Evolutionary conservation across 2,329 filamentous ascomycete species (phyloP).

Genomic region (Rachicladosporium sp.): DNA sequence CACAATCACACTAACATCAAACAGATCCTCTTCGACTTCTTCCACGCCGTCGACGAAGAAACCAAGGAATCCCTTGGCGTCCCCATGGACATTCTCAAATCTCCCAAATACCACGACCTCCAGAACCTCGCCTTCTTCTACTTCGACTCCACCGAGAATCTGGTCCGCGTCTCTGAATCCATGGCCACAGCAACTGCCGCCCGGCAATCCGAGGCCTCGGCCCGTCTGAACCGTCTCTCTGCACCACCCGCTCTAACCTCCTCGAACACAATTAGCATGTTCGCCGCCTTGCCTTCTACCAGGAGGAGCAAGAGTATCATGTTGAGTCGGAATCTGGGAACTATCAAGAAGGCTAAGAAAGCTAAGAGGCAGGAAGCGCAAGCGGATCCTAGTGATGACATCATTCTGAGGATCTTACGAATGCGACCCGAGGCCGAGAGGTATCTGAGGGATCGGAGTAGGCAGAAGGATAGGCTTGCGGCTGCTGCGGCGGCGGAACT

Average conservation of each 20-base stretch:
- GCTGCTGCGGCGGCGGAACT: conserved; percentile 82
- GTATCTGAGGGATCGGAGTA: conserved; percentile 79
- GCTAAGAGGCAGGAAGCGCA: conserved; percentile 92
- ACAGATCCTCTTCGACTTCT: conserved; percentile 74
- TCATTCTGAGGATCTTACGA: conserved; percentile 86
- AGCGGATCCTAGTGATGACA: conserved; percentile 92
- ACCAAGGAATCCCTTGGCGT: conserved; percentile 76
- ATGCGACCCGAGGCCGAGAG: conserved; percentile 84
- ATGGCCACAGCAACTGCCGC: conserved; percentile 83
- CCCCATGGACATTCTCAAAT: conserved; percentile 81
- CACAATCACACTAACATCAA: conserved; percentile 1
- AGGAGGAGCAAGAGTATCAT: conserved; percentile 54
- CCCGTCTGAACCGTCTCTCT: conserved; percentile 51
- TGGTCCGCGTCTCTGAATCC: conserved; percentile 88
- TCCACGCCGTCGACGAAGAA: conserved; percentile 81
- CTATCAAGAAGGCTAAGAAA: conserved; percentile 91
- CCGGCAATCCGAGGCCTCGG: conserved; percentile 49
- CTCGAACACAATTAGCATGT: conserved; percentile 24
- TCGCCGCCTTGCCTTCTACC: conserved; percentile 49
- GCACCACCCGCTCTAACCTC: conserved; percentile 42
- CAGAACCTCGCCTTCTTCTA: conserved; percentile 98
- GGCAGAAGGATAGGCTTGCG: conserved; percentile 87
- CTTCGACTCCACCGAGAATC: conserved; percentile 78
- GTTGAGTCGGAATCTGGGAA: conserved; percentile 86
- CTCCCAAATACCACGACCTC: conserved; percentile 95